Evolutionary conservation across 202 grass and related monocot genomes (phyloP).

Genomic region (Bolboschoenoplectus hybrid): DNA sequence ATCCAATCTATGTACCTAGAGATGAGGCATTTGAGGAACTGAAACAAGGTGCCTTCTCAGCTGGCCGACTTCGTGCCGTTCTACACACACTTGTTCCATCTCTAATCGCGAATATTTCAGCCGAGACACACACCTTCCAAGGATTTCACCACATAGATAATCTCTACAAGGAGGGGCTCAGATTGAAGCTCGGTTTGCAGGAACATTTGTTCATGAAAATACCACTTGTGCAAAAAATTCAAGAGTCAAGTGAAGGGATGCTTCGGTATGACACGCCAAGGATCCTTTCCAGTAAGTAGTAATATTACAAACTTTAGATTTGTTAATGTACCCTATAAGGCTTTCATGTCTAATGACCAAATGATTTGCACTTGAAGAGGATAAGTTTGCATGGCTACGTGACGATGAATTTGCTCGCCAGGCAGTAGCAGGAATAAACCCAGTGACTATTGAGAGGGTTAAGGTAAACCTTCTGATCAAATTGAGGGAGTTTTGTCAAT

Average conservation of each 20-base stretch:
- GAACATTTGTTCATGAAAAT: conserved; percentile 95
- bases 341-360: conserved; percentile 27
- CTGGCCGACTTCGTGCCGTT: conserved; percentile 84
- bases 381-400: conserved; percentile 99
- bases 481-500: background rate
- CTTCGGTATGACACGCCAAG: conserved; percentile 94
- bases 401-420: conserved; percentile 96
- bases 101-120: conserved; percentile 81
- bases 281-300: conserved; percentile 91
- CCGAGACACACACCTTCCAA: conserved; percentile 87
- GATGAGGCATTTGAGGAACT: conserved; percentile 94
- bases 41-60: conserved; percentile 89
- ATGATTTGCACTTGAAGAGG: conserved; percentile 55
- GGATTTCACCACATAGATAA: conserved; percentile 98
- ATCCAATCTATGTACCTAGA: conserved; percentile 90
- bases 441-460: conserved; percentile 75
- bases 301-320: conserved; percentile 7
- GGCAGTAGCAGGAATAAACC: conserved; percentile 88
- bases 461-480: conserved; percentile 50
- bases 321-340: background rate
- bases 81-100: conserved; percentile 91
- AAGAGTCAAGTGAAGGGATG: conserved; percentile 94
- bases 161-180: conserved; percentile 97
- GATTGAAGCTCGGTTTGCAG: conserved; percentile 89
- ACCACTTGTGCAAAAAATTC: conserved; percentile 94